Evolutionary conservation across 1,284 basidiomycete species (phyloP).

Genomic region (Dichomitus squalens): DNA sequence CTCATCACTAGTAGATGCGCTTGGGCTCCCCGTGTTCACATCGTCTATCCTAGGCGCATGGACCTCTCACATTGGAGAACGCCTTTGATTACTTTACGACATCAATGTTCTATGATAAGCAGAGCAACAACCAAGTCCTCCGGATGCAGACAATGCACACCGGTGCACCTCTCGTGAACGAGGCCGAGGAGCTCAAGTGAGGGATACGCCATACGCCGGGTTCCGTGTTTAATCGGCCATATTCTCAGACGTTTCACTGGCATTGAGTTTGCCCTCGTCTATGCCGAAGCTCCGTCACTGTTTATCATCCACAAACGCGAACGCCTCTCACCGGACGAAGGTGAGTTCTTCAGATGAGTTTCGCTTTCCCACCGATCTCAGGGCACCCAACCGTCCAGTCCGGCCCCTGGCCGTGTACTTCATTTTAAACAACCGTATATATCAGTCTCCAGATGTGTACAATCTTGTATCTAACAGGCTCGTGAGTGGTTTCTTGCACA

Average conservation of each 20-base stretch:
- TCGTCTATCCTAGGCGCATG: conserved; percentile 57
- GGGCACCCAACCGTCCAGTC: conserved; percentile 42
- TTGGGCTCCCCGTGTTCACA: conserved; percentile 13
- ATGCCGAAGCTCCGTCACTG: conserved; percentile 73
- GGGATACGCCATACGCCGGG: conserved; percentile 25
- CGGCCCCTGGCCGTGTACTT: conserved; percentile 80
- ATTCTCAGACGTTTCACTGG: conserved; percentile 74
- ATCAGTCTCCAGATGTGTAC: conserved; percentile 84
- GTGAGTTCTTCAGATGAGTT: conserved; percentile 43
- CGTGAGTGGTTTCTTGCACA: conserved; percentile 42
- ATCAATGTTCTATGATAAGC: conserved; percentile 89
- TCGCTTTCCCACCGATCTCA: conserved; percentile 8
- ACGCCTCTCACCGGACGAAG: conserved; percentile 77
- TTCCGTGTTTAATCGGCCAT: conserved; percentile 10
- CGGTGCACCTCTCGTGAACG: conserved; percentile 67
- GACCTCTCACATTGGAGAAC: conserved; percentile 72
- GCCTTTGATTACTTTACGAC: conserved; percentile 85
- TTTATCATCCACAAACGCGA: conserved; percentile 89
- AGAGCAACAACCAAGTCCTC: conserved; percentile 85
- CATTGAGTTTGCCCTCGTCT: conserved; percentile 80
- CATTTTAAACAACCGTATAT: conserved; percentile 83
- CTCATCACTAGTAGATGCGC: conserved; percentile 4
- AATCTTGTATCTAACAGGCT: conserved; percentile 80
- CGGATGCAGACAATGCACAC: conserved; percentile 89
- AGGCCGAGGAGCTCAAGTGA: conserved; percentile 80